Percentiles rank a stretch among this genome's conserved stretches.
Conservation (phyloP, 352 stramenopile species). For the Phytophthora colocasiae region DNA sequence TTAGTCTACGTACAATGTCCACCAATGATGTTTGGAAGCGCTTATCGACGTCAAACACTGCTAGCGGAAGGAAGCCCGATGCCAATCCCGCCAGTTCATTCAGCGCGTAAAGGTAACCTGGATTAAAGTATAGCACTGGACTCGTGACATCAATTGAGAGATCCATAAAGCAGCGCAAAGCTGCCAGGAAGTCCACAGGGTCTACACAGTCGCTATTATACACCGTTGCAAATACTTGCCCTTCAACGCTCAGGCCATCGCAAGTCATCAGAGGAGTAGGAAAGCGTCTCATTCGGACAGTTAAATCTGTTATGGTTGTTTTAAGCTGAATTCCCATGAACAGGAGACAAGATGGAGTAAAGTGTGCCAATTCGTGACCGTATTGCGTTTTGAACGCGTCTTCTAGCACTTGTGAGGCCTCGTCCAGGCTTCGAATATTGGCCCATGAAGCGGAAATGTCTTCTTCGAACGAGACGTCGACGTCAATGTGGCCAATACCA, state of each 20-base stretch:
- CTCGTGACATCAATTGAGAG: slow-evolving; percentile 40
- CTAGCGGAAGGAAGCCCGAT: slow-evolving; percentile 41
- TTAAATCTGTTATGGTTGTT: slow-evolving; percentile 38
- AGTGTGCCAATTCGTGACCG: slow-evolving; percentile 26
- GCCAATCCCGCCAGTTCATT: slow-evolving; percentile 51
- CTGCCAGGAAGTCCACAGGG: slow-evolving; percentile 37
- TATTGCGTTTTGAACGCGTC: slow-evolving; percentile 21
- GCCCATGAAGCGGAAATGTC: slow-evolving; percentile 35
- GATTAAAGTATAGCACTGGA: slow-evolving; percentile 60
- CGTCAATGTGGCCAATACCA: slow-evolving; percentile 36
- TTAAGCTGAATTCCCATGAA: slow-evolving; percentile 43
- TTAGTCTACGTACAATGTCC: slow-evolving; percentile 64
- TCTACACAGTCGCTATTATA: slow-evolving; percentile 18
- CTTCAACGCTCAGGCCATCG: slow-evolving; percentile 38
- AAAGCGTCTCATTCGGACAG: slow-evolving; percentile 56
- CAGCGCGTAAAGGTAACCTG: slow-evolving; percentile 61
- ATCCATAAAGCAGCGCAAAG: slow-evolving; percentile 51
- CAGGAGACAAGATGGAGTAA: slow-evolving; percentile 39
- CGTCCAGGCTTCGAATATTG: slow-evolving; percentile 53
- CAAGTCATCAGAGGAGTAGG: slow-evolving; percentile 55
- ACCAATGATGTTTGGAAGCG: slow-evolving; percentile 40
- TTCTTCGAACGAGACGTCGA: slow-evolving; percentile 51
- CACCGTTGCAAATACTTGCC: slow-evolving; percentile 46
- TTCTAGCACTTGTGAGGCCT: slow-evolving; percentile 46
- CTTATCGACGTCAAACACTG: slow-evolving; percentile 61